A percentile compares a stretch with the other conserved stretches of the same genome.
These are phyloP conservation scores for Cladorrhinum samala DNA, from an alignment of 495 filamentous ascomycete genomes.

Conservation along the genomic window DNA sequence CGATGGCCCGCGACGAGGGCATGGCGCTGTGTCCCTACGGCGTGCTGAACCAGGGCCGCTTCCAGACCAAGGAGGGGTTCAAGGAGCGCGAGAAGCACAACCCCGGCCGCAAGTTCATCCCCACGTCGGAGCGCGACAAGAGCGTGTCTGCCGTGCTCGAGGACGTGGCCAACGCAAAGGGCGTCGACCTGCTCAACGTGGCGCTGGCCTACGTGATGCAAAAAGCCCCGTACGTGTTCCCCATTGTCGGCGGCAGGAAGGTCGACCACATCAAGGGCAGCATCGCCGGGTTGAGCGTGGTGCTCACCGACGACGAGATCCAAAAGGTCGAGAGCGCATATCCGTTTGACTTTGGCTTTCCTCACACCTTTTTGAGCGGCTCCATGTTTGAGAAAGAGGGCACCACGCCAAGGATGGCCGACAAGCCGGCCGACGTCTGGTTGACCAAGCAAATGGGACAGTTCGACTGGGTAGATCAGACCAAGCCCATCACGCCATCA, in stretches of 20 bases:
- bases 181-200: slow-evolving; percentile 48
- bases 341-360: slow-evolving; percentile 60
- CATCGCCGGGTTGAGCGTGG: slow-evolving; percentile 56
- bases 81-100: slow-evolving; percentile 18
- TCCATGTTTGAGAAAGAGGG: too few relatives aligned
- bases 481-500: too few relatives aligned
- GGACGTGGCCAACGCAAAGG: slow-evolving; percentile 48
- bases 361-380: too few relatives aligned
- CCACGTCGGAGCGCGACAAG: slow-evolving; percentile 33
- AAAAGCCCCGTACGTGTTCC: slow-evolving; percentile 72
- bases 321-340: slow-evolving; percentile 56
- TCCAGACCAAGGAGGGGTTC: slow-evolving; percentile 49
- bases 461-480: too few relatives aligned
- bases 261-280: slow-evolving; percentile 58
- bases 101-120: slow-evolving; percentile 17
- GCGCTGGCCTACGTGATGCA: slow-evolving; percentile 69
- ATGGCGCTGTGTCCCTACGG: slow-evolving; percentile 66
- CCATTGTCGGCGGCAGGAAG: slow-evolving; percentile 60
- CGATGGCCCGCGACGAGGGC: slow-evolving; percentile 59
- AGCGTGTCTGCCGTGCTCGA: slow-evolving; percentile 54
- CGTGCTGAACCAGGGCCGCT: slow-evolving; percentile 56
- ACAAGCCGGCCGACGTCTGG: too few relatives aligned
- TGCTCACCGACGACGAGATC: slow-evolving; percentile 55
- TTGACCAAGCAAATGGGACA: too few relatives aligned
- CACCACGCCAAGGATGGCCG: too few relatives aligned